Conservation (phyloP, 2,329 filamentous ascomycete genomes). For the Berkeleyomyces rouxiae region DNA sequence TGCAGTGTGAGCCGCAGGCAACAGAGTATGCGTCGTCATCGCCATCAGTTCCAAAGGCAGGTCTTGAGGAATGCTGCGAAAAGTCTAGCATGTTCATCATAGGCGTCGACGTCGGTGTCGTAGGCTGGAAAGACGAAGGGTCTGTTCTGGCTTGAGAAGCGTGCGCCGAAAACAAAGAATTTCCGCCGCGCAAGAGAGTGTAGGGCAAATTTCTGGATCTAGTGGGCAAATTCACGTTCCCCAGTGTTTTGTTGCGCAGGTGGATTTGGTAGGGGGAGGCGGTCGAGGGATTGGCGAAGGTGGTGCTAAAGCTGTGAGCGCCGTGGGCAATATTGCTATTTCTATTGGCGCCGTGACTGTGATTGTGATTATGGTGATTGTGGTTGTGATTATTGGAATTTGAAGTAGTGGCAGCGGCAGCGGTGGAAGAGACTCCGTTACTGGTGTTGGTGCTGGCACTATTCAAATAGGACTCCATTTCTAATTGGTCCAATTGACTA, state of each 20-base stretch:
- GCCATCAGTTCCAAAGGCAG: conserved; percentile 1
- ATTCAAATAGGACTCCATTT: neutral
- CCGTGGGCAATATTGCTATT: neutral
- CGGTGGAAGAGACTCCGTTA: neutral
- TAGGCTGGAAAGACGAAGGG: neutral
- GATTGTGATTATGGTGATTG: neutral
- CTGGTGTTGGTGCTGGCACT: neutral
- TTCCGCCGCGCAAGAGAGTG: neutral
- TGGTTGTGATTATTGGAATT: neutral
- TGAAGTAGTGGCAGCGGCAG: neutral
- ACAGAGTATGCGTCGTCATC: conserved; percentile 20
- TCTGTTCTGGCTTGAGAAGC: neutral
- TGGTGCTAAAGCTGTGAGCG: neutral
- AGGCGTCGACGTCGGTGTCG: neutral
- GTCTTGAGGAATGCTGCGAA: neutral
- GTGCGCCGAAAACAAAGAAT: neutral
- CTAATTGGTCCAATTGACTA: neutral
- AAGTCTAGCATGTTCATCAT: conserved; percentile 1
- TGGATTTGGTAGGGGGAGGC: neutral
- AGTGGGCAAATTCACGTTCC: neutral
- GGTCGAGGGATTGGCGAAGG: neutral
- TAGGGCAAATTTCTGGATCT: neutral
- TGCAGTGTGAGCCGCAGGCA: conserved; percentile 23
- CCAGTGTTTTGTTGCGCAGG: neutral
- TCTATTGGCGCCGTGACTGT: neutral